Evolutionary conservation across 495 filamentous ascomycete genomes (phyloP).

Genomic region (Hypoxylon trugodes): DNA sequence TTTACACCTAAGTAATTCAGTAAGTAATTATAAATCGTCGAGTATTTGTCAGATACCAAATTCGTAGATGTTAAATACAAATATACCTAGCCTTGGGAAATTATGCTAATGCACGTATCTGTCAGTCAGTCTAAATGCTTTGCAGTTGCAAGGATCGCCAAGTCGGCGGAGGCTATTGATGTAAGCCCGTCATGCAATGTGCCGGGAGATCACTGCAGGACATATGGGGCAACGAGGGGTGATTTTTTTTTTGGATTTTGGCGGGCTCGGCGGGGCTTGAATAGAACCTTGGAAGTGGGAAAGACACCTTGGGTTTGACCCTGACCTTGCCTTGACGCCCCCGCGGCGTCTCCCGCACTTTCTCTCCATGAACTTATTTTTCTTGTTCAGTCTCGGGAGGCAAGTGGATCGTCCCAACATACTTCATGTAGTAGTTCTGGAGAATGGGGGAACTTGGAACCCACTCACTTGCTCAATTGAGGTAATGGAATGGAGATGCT

Average conservation of each 20-base stretch:
- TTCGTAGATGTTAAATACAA: neutral
- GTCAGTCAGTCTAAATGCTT: neutral
- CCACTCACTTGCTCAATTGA: neutral
- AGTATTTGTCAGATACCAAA: too few species aligned
- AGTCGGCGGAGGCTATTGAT: constrained; percentile 23
- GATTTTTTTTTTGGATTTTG: neutral
- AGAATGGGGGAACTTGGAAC: constrained; percentile 1
- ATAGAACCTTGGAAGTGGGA: too few species aligned
- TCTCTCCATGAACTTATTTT: constrained; percentile 4
- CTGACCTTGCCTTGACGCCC: constrained; percentile 3
- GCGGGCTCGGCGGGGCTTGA: constrained; percentile 21
- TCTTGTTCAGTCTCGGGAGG: constrained; percentile 13
- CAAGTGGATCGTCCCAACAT: constrained; percentile 24
- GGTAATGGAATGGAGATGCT: neutral
- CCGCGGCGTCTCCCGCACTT: constrained; percentile 29
- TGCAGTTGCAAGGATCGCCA: constrained; percentile 11
- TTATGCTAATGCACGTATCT: too few species aligned
- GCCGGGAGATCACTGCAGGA: constrained; percentile 35
- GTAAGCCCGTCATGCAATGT: constrained; percentile 33
- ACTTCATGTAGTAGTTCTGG: constrained; percentile 1
- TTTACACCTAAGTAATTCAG: neutral
- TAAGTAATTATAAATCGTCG: neutral
- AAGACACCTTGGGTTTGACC: neutral
- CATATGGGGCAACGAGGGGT: constrained; percentile 25
- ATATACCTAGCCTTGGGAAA: too few species aligned